phyloP scores from a whole-genome alignment of 257 asterid genomes.

The Solanum verrucosum region DNA sequence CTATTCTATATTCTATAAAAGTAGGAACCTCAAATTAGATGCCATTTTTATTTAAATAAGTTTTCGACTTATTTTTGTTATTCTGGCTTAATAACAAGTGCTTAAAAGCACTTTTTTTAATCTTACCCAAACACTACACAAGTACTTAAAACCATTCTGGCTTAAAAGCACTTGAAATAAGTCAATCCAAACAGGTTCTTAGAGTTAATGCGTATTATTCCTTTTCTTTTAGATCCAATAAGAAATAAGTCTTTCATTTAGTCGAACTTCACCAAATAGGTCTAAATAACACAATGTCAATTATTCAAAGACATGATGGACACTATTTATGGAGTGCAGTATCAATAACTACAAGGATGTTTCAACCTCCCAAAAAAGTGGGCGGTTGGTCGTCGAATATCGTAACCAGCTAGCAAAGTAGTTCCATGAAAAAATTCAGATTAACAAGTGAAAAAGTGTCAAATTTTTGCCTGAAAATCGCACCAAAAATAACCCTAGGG shows the following conservation, averaged over 20 bases:
- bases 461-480: neutral
- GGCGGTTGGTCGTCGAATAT: neutral
- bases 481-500: neutral
- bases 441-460: neutral
- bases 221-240: neutral
- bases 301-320: neutral
- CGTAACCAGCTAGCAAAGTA: neutral
- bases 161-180: too few relatives aligned
- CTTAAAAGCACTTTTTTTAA: too few relatives aligned
- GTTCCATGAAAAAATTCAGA: neutral
- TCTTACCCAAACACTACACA: too few relatives aligned
- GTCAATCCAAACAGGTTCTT: too few relatives aligned
- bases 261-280: neutral
- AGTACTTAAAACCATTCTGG: too few relatives aligned
- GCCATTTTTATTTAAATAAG: too few relatives aligned
- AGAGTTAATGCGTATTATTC: too few relatives aligned
- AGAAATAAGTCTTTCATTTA: neutral
- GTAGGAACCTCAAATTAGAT: too few relatives aligned
- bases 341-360: neutral
- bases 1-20: too few relatives aligned
- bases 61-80: too few relatives aligned
- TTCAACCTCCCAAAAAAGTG: neutral
- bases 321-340: neutral
- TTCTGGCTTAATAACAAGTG: too few relatives aligned
- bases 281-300: neutral